Evolutionary conservation across 1,284 basidiomycete species (phyloP), one percentile per base, ranked within the genome.

Genomic region (Cryptococcus sp.): DNA sequence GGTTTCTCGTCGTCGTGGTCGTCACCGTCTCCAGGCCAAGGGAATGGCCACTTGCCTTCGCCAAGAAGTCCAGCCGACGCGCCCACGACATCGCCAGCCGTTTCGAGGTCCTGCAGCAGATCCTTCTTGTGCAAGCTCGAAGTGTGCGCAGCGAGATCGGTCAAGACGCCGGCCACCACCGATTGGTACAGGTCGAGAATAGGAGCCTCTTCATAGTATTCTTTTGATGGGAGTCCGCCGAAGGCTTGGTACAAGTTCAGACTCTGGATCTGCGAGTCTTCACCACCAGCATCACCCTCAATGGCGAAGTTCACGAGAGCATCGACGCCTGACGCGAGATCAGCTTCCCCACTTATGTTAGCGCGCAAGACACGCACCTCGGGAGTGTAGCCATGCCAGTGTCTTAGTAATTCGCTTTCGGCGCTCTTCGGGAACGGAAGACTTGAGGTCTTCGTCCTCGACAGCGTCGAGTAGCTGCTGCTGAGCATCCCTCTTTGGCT

Each of bases 191-290:
- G 78, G 23, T 85, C 82, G 22, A 86, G 76, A 48, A 91, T 85
- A 0, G 82, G 80, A 55, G 86, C 80, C 61, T 98, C 94, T 50
- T 89, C 84, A 75, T 93, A 98, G 77, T 98, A 97, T 79, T 94
- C 91, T 87, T 94, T 93, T 45, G 93, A 87, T 1, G 94, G 94
- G 15, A 98, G 85, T 35, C 93, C 91, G 7, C 97, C 82, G 11
- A 81, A 83, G 7, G 89, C 85, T 71, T 98, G 94, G 64, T 84
- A 87, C 70, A 98, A 86, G 87, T 88, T 93, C 17, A 94, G 82
- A 0, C 86, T 85, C 85, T 95, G 92, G 47, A 84, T 79, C 66
- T 93, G 89, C 0, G 95, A 93, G 71, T 97, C 91, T n/a, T 85
- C 82, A 23, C 89, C 91, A 38, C 88, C 86, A 68, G 98, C 93